A percentile compares a stretch with the other conserved stretches of the same genome.
phyloP scores from a whole-genome alignment of 768 basidiomycete genomes.

The Termitomyces sp. region DNA sequence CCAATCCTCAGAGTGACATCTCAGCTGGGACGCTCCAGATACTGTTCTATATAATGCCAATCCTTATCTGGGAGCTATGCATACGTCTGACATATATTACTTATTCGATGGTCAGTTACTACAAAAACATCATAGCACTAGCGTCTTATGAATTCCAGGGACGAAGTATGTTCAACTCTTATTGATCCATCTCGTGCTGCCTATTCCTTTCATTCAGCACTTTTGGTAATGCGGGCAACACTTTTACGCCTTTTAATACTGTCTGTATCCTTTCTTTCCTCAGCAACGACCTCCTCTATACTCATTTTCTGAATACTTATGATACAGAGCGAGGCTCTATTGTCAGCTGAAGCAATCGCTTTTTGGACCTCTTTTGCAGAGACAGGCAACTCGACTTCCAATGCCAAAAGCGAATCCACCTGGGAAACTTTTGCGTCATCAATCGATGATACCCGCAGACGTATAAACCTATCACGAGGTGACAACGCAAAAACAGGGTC shows the following conservation, averaged over 20 bases:
- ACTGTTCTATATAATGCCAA: slow-evolving; percentile 28
- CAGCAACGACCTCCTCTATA: not conserved
- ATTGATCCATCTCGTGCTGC: not conserved
- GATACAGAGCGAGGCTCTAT: slow-evolving; percentile 28
- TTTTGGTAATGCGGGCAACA: slow-evolving; percentile 1
- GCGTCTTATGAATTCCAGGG: not conserved
- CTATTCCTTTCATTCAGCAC: not conserved
- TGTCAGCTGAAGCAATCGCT: slow-evolving; percentile 33
- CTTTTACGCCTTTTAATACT: not conserved
- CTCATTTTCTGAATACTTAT: not conserved
- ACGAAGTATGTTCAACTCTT: not conserved
- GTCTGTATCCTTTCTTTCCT: not conserved
- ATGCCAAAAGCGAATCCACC: not conserved
- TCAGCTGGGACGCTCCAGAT: slow-evolving; percentile 39
- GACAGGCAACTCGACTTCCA: slow-evolving; percentile 21
- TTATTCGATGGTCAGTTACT: slow-evolving; percentile 32
- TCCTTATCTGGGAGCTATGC: slow-evolving; percentile 34
- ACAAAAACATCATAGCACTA: not conserved
- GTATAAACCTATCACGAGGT: not conserved
- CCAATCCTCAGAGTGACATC: not conserved
- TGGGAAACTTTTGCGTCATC: not conserved
- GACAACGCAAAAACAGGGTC: slow-evolving; percentile 6
- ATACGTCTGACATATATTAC: slow-evolving; percentile 38
- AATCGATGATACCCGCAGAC: not conserved
- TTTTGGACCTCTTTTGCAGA: slow-evolving; percentile 40